Base-by-base conservation (phyloP, 306 rosid species). In the Fragaria vesca region DNA sequence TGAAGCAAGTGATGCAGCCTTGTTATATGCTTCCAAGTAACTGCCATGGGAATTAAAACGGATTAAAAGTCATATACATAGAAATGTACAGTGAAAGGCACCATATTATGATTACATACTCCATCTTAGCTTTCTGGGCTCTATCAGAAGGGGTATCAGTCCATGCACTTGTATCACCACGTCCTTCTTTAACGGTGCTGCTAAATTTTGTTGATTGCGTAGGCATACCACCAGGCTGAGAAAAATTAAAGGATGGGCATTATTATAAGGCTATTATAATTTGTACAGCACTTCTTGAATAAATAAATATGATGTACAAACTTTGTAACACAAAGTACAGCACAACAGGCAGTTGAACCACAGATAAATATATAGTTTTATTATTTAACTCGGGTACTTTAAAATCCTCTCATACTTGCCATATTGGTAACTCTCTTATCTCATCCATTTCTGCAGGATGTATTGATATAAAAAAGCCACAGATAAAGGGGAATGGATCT, bases 161-260 rank as follows among this genome's bases (percentile, higher is more conserved):
- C 98, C 98, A 92, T 55, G 34, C 85, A 74, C 96, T 92, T 46
- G 98, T 89, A 78, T 95, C 97, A 12, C 98, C 98, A 46, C 97
- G 93, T 17, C 97, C 97, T 89, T 89, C 95, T 84, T 88, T 95
- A 26, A 89, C 6, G 26, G 86, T 79, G 77, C 73, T 84, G 79
- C 97, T 92, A 78, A 92, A 95, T 45, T 54, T 77, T 58, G 91
- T 89, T 8, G 98, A 84, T 61, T 95, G 98, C 83, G 77, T 91
- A 20, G 92, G 60, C 92, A 95, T 66, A 30, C 82, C 65, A 54
- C 97, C 97, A 73, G 94, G 93, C 97, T 94, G 89, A 80, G 76
- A 74, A 58, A 18, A 20, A 72, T 16, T 6, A 34, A 52, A 8
- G 17, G 36, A 21, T 12, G 16, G 47, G 21, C 52, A 13, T 55